Evolutionary conservation across 768 basidiomycete genomes (phyloP).

Genomic region (Suillus luteus): DNA sequence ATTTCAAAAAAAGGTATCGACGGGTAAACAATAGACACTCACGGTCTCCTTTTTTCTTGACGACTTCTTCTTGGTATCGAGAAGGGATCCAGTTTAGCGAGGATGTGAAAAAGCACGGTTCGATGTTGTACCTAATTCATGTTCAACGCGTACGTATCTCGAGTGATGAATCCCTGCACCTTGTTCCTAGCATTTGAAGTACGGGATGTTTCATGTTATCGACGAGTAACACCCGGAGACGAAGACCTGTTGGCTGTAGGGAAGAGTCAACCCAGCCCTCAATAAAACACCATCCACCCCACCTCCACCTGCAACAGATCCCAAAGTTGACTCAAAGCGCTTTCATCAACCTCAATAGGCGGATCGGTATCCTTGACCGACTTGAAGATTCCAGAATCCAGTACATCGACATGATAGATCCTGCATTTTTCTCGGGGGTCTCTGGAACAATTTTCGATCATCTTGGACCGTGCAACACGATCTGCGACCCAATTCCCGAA

Average conservation of each 20-base stretch:
- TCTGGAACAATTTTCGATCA: slow-evolving; percentile 17
- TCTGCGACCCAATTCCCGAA: slow-evolving; percentile 51
- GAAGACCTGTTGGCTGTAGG: slow-evolving; percentile 20
- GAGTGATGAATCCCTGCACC: slow-evolving; percentile 28
- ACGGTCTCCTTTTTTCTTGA: slow-evolving; percentile 47
- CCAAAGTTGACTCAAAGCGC: slow-evolving; percentile 23
- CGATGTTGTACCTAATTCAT: slow-evolving; percentile 43
- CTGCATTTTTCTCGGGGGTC: slow-evolving; percentile 4
- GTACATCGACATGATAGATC: slow-evolving; percentile 42
- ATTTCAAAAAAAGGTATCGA: neutral
- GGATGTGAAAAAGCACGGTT: slow-evolving; percentile 58
- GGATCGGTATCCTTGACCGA: neutral
- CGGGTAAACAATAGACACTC: slow-evolving; percentile 18
- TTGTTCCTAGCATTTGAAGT: slow-evolving; percentile 52
- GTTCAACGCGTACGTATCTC: too few relatives aligned
- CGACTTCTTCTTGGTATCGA: slow-evolving; percentile 51
- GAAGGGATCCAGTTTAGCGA: slow-evolving; percentile 60
- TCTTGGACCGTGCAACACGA: slow-evolving; percentile 34
- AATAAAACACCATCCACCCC: neutral
- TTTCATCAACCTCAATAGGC: slow-evolving; percentile 14
- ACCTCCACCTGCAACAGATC: slow-evolving; percentile 21
- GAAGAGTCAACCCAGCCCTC: neutral
- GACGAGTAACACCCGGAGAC: slow-evolving; percentile 39
- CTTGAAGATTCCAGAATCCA: slow-evolving; percentile 38
- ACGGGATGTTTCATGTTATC: slow-evolving; percentile 48